phyloP scores from a whole-genome alignment of 805 yeast genomes.

The Metschnikowia anglica region DNA sequence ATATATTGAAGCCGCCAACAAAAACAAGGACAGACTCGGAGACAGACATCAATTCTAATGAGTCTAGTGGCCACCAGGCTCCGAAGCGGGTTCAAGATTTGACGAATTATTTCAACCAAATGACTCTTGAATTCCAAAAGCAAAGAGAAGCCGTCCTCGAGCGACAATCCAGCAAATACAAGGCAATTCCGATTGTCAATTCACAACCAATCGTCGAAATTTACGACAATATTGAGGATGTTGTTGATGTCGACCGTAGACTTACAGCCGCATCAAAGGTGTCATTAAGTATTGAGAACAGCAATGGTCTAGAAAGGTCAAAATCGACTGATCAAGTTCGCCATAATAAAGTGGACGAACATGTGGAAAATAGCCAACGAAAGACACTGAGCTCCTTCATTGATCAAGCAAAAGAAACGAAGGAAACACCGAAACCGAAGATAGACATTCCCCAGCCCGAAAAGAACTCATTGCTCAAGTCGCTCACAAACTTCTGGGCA shows the following conservation, averaged over 20 bases:
- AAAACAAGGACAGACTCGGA: constrained; percentile 9
- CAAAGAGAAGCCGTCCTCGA: constrained; percentile 76
- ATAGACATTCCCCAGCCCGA: constrained; percentile 51
- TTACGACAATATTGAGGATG: constrained; percentile 84
- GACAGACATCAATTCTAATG: constrained; percentile 6
- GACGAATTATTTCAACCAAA: constrained; percentile 66
- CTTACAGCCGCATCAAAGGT: background rate
- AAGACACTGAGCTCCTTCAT: background rate
- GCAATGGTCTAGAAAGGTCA: constrained; percentile 2
- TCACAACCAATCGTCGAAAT: constrained; percentile 90
- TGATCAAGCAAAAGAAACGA: background rate
- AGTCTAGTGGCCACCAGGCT: constrained; percentile 12
- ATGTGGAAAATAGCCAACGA: background rate
- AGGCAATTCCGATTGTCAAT: constrained; percentile 67
- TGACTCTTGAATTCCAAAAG: constrained; percentile 83
- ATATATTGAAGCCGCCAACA: constrained; percentile 11
- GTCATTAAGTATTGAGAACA: background rate
- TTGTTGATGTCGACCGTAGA: constrained; percentile 54
- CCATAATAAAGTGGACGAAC: background rate
- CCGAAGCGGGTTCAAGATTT: constrained; percentile 54
- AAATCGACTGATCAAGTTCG: background rate
- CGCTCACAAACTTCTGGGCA: constrained; percentile 93
- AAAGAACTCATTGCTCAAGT: constrained; percentile 72
- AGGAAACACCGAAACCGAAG: constrained; percentile 11
- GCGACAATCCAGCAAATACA: constrained; percentile 58